Base-by-base conservation (phyloP, 2,329 filamentous ascomycete genomes). In the Colletotrichum lindemuthianum region DNA sequence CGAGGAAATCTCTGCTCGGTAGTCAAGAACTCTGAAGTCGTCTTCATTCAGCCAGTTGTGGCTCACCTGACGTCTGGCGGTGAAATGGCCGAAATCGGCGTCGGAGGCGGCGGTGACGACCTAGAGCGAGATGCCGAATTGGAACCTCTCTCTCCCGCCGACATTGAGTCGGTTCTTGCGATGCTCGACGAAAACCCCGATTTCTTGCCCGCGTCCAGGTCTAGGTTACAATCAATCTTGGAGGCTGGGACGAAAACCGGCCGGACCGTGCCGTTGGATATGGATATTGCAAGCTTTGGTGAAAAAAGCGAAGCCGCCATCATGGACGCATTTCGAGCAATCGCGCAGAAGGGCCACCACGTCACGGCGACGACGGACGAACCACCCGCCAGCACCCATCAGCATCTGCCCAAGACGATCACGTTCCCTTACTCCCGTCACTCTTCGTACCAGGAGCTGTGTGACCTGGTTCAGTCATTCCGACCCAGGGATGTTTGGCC, bases 391-490 rank as follows among this genome's bases (percentile, higher is more conserved):
- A 8, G 52, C 12, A 13, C 12, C 7, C 32, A 50, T 1, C 60
- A 60, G 1, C 9, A 40, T 0, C 71, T 86, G 2, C 77, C 83
- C 0, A 77, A 70, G 11, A 71, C 72, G 0, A 86, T 89, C 3
- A 78, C 74, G 0, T 97, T 97, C 69, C 92, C 94, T 0, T 97
- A 94, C 72, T 95, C 95, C 0, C 86, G 95, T 1, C 95, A 98
- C 75, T 96, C 95, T 0, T 97, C 92, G 0, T 95, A 96, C 65
- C 79, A 82, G 0, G 95, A 97, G 73, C 84, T 97, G 3, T 90
- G 92, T 67, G 78, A 88, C 57, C 78, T 97, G 1, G 82, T 97
- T 1, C 74, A 81, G 3, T 81, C 82, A 0, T 91, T 97, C 70
- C 85, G 79, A 34, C 93, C 93, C 0, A 86, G 79, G 49, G 93